Base-by-base conservation (phyloP, 2,329 filamentous ascomycete genomes). In the Pyrenochaeta sp. region DNA sequence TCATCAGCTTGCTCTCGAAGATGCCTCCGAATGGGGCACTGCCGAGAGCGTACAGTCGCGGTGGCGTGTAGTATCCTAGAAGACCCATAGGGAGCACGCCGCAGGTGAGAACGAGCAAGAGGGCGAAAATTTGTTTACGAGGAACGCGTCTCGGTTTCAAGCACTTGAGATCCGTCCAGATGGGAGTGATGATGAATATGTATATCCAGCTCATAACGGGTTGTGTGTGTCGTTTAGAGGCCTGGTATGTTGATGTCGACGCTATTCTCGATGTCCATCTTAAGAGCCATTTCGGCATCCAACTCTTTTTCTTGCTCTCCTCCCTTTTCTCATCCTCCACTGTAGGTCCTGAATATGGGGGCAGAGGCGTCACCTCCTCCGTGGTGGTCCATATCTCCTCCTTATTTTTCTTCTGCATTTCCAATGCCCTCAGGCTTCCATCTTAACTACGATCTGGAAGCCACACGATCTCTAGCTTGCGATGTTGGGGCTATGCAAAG, bases 1-100 rank as follows among this genome's bases (percentile, higher is more conserved):
- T 14, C 22, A 59, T n/a, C 11, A 41, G 32, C 13, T 60, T 61
- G 2, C 48, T 39, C 3, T 35, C 22, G 17, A 59, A 61, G 6
- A 59, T 35, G 2, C 19, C n/a, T 23, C 45, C 40, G 22, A 51
- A 48, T 6, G 48, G 45, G 4, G 13, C 11, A 6, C 31, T 3
- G 15, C 41, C 38, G 24, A 3, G 13, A n/a, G 9, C 29, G 32
- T 15, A 8, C 8, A n/a, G 14, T 5, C 5, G 18, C 3, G 20
- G 14, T 6, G 45, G 44, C 10, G 53, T 55, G 11, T 36, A 34
- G 18, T 39, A 18, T 8, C 51, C 53, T 1, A 59, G 34, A 7
- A 48, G 10, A 8, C 32, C 19, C 34, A 61, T 13, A 8, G 58
- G 58, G 7, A 37, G 7, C 2, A 57, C 24, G 8, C 35, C 49